Conservation (phyloP, 306 rosid genomes). For the Pueraria montana region DNA sequence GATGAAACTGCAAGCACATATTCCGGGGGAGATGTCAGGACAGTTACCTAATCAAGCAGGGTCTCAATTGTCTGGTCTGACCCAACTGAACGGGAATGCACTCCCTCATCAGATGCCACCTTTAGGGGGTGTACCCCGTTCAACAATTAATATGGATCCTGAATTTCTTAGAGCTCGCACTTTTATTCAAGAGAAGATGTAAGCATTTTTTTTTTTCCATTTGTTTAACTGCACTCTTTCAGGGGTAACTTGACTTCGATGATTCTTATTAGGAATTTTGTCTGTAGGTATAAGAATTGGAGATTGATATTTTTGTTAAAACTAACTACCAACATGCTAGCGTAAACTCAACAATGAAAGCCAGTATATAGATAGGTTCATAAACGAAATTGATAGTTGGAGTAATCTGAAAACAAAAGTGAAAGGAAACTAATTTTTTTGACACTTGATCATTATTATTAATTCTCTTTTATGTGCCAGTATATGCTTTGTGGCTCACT, state of each 20-base stretch:
- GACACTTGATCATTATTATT: not conserved
- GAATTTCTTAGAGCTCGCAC: slow-evolving; percentile 69
- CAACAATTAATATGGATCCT: slow-evolving; percentile 62
- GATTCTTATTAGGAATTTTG: slow-evolving; percentile 1
- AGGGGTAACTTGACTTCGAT: slow-evolving; percentile 22
- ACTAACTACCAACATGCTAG: not conserved
- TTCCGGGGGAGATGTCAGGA: slow-evolving; percentile 75
- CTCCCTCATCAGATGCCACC: slow-evolving; percentile 64
- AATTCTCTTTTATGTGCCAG: not conserved
- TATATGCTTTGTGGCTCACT: not conserved
- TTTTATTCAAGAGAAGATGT: slow-evolving; percentile 78
- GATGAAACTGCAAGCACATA: slow-evolving; percentile 79
- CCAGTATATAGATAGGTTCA: slow-evolving; percentile 7
- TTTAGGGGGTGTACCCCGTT: slow-evolving; percentile 59
- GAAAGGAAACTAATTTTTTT: not conserved
- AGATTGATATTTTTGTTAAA: slow-evolving; percentile 22
- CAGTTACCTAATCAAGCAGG: slow-evolving; percentile 81
- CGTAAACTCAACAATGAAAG: slow-evolving; percentile 32
- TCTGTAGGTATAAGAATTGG: not conserved
- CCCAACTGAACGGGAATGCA: slow-evolving; percentile 70
- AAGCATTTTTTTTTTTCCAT: slow-evolving; percentile 48
- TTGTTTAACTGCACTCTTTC: slow-evolving; percentile 14
- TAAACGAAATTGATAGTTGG: not conserved
- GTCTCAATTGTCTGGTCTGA: slow-evolving; percentile 66
- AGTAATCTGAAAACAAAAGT: slow-evolving; percentile 15